Evolutionary conservation across 306 rosid species (phyloP).

Genomic region (Glycine soja): DNA sequence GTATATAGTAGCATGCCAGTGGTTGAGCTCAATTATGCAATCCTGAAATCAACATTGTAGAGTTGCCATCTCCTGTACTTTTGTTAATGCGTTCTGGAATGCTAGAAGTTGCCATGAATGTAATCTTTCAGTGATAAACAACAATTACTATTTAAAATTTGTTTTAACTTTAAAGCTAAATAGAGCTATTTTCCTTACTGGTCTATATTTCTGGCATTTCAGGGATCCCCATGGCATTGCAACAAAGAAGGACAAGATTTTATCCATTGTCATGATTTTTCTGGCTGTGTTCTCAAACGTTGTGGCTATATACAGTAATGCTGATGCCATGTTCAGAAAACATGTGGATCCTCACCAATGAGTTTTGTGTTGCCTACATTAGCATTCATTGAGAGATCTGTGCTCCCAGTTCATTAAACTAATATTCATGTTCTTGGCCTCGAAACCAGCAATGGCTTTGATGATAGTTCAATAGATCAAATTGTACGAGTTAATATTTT

Average conservation of each 20-base stretch:
- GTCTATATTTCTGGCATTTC: slow-evolving; percentile 34
- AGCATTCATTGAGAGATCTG: background rate
- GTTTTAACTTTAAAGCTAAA: background rate
- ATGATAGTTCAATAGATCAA: slow-evolving; percentile 24
- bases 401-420: slow-evolving; percentile 14
- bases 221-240: slow-evolving; percentile 82
- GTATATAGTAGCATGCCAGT: background rate
- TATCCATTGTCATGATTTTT: slow-evolving; percentile 72
- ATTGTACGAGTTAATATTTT: slow-evolving; percentile 23
- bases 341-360: slow-evolving; percentile 35
- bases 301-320: slow-evolving; percentile 69
- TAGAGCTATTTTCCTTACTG: background rate
- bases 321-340: slow-evolving; percentile 47
- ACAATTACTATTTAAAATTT: background rate
- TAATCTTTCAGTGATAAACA: background rate
- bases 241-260: slow-evolving; percentile 75
- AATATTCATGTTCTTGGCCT: slow-evolving; percentile 27
- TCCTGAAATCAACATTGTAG: slow-evolving; percentile 6
- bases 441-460: background rate
- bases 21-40: slow-evolving; percentile 26
- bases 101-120: slow-evolving; percentile 2
- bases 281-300: slow-evolving; percentile 73
- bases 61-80: background rate
- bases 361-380: background rate
- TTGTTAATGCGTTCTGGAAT: slow-evolving; percentile 2